Conservation (phyloP, 345 rosid species). For the Lepidium africanum region DNA sequence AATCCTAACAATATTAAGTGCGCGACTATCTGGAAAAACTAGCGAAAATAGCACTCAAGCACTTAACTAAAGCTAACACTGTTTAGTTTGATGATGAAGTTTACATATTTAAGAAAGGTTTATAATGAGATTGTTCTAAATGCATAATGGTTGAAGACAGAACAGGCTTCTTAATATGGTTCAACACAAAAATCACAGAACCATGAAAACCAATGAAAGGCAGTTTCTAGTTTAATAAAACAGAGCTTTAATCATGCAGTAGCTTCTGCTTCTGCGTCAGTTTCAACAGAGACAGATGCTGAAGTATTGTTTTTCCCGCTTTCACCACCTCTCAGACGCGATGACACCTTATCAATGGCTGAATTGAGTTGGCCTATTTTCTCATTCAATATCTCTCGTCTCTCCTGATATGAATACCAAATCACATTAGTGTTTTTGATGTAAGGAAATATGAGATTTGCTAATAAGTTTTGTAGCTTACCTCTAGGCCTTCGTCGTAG, state of each 20-base stretch:
- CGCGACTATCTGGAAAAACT: too few species aligned
- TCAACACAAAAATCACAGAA: background rate
- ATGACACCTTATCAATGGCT: slow-evolving; percentile 75
- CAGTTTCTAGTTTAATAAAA: background rate
- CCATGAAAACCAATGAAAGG: background rate
- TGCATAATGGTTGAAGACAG: background rate
- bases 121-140: background rate
- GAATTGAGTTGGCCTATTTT: slow-evolving; percentile 77
- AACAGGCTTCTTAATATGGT: background rate
- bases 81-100: background rate
- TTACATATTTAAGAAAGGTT: background rate
- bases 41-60: too few species aligned
- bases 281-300: slow-evolving; percentile 32
- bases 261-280: slow-evolving; percentile 56
- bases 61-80: background rate
- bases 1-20: too few species aligned
- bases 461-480: background rate
- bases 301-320: slow-evolving; percentile 22
- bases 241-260: slow-evolving; percentile 36
- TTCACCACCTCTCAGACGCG: slow-evolving; percentile 63
- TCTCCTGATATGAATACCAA: background rate
- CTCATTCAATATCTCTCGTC: slow-evolving; percentile 60
- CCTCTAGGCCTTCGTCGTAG: slow-evolving; percentile 79
- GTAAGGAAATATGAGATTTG: background rate
- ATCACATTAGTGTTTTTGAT: background rate